Conservation (phyloP, 2,329 filamentous ascomycete species). For the Scedosporium minutisporum region DNA sequence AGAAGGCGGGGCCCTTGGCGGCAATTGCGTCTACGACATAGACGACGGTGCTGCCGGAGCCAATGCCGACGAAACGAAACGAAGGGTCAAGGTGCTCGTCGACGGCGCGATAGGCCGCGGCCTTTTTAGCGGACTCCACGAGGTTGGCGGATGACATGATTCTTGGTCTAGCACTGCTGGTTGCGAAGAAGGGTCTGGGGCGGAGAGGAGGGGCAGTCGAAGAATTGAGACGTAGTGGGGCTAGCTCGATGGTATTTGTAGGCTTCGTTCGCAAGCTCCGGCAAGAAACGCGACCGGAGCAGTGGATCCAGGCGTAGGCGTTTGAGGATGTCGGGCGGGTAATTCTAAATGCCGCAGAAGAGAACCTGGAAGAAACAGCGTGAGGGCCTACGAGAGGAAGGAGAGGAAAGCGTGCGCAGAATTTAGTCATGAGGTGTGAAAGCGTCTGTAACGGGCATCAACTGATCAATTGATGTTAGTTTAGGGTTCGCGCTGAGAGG, state of each 20-base stretch:
- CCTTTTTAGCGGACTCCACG: constrained; percentile 65
- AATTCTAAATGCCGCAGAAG: constrained; percentile 20
- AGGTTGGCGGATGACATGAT: constrained; percentile 30
- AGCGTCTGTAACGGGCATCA: background rate
- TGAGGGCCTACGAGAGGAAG: background rate
- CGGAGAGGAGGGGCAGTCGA: background rate
- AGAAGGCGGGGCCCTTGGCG: constrained; percentile 43
- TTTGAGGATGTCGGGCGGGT: constrained; percentile 6
- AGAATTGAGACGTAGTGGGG: background rate
- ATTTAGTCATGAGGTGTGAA: background rate
- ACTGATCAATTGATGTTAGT: background rate
- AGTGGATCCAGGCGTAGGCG: background rate
- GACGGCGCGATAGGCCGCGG: constrained; percentile 65
- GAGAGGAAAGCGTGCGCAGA: background rate
- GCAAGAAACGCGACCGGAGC: background rate
- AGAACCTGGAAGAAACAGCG: background rate
- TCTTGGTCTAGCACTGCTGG: constrained; percentile 9
- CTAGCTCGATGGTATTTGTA: background rate
- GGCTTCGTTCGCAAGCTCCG: background rate
- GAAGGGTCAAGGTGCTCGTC: constrained; percentile 57
- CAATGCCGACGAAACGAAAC: constrained; percentile 64
- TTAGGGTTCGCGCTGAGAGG: too few relatives aligned
- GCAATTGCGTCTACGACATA: constrained; percentile 78
- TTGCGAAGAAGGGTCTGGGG: background rate
- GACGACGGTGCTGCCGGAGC: constrained; percentile 71